phyloP scores from a whole-genome alignment of 768 basidiomycete species.

The Boletales sp. region DNA sequence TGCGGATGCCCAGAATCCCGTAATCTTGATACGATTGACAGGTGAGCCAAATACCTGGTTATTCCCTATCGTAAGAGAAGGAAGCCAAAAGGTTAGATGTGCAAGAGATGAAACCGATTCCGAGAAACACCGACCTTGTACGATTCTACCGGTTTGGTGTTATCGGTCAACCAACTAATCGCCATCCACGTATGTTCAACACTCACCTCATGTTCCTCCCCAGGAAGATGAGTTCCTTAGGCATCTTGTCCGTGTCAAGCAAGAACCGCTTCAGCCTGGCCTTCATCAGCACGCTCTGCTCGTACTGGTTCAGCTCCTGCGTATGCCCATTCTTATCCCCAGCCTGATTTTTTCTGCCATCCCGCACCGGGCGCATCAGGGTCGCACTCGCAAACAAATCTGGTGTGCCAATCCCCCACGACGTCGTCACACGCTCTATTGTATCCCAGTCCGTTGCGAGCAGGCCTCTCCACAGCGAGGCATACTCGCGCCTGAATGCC shows the following conservation, averaged over 20 bases:
- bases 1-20: constrained; percentile 75
- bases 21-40: constrained; percentile 88
- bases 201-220: constrained; percentile 70
- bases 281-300: constrained; percentile 67
- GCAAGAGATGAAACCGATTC: background rate
- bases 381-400: constrained; percentile 74
- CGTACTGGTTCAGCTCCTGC: constrained; percentile 54
- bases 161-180: background rate
- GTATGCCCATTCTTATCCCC: background rate
- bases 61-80: constrained; percentile 44
- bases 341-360: constrained; percentile 20
- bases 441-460: constrained; percentile 51
- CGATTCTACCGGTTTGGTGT: constrained; percentile 23
- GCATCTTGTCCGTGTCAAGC: constrained; percentile 73
- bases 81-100: background rate
- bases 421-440: constrained; percentile 47
- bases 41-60: constrained; percentile 84
- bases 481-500: constrained; percentile 72
- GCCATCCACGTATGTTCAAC: background rate
- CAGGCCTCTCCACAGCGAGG: constrained; percentile 69
- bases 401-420: constrained; percentile 69
- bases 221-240: constrained; percentile 71
- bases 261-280: constrained; percentile 62
- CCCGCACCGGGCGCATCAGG: constrained; percentile 56
- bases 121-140: constrained; percentile 29